Conservation (phyloP, 495 filamentous ascomycete genomes). For the Paragyromitra xinjiangensis region DNA sequence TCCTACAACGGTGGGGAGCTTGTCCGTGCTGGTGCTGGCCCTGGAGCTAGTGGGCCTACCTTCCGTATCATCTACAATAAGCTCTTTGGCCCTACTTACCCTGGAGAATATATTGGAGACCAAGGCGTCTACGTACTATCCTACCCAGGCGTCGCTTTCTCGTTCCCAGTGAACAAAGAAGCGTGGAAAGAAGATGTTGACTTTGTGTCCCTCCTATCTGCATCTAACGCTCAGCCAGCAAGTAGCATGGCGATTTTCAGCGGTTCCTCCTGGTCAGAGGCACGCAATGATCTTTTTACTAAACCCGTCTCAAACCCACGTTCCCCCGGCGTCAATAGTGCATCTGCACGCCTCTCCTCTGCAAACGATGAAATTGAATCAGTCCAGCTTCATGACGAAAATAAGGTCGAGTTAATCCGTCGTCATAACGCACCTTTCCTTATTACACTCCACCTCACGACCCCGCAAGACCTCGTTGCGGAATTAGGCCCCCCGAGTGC, state of each 20-base stretch:
- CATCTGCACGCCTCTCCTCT: constrained; percentile 51
- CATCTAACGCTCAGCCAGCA: constrained; percentile 75
- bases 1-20: constrained; percentile 88
- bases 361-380: constrained; percentile 79
- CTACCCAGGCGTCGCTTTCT: constrained; percentile 92
- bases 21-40: constrained; percentile 67
- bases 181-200: constrained; percentile 84
- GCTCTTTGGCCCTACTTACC: constrained; percentile 88
- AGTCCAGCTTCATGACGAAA: constrained; percentile 76
- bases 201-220: constrained; percentile 84
- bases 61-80: constrained; percentile 93
- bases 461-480: constrained; percentile 85
- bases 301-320: constrained; percentile 73
- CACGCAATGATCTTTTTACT: constrained; percentile 77
- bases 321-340: constrained; percentile 63
- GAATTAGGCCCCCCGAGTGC: constrained; percentile 95
- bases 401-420: constrained; percentile 78
- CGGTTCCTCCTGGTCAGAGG: constrained; percentile 87
- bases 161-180: constrained; percentile 78
- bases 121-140: constrained; percentile 79
- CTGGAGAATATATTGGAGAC: constrained; percentile 84
- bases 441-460: constrained; percentile 80
- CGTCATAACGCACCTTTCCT: constrained; percentile 67
- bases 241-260: constrained; percentile 86
- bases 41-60: constrained; percentile 70